Base-by-base conservation (phyloP, 441 rosid species). In the Pelargonium citronellum region DNA sequence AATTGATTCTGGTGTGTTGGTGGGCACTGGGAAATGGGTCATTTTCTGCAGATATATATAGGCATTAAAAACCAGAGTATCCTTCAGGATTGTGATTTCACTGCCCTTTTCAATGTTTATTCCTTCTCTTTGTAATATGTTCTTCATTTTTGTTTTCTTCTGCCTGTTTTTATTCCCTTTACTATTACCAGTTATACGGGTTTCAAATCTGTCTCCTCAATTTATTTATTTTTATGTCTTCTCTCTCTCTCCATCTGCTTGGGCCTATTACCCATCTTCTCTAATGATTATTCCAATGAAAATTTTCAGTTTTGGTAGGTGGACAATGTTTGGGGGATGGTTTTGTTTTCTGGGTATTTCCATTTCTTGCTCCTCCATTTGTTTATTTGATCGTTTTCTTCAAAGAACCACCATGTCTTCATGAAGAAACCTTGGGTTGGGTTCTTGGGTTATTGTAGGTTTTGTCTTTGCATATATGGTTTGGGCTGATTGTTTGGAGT, bases 31-130 rank as follows among this genome's bases (percentile, higher is more conserved):
- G 53, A 47, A 47, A 47, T 47, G 53, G 53, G 53, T 47, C 53
- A 37, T 47, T 47, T 47, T 47, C 53, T 47, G 53, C 13, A 47
- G 13, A 47, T 13, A 47, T 37, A 47, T 47, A 47, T 47, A 22
- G 8, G 53, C 53, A 47, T 11, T 47, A 3, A 47, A 47, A 47
- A 47, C 15, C 53, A 47, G 53, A 47, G 74, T 75, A 74, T 68
- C 76, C 75, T 81, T 73, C 68, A 70, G 53, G 93, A 85, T 83
- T 74, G 87, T 84, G 91, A 86, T 87, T 85, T 87, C 81, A 84
- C 94, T 90, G 83, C 89, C 82, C 89, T 82, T 90, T 87, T 86
- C 91, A 87, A 87, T 82, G 95, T 87, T 89, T 86, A 89, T 92
- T 93, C 96, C 87, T 88, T 89, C 86, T 47, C 85, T 83, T 87